Base-by-base conservation (phyloP, 257 asterid genomes). In the Gentiana macrophylla region DNA sequence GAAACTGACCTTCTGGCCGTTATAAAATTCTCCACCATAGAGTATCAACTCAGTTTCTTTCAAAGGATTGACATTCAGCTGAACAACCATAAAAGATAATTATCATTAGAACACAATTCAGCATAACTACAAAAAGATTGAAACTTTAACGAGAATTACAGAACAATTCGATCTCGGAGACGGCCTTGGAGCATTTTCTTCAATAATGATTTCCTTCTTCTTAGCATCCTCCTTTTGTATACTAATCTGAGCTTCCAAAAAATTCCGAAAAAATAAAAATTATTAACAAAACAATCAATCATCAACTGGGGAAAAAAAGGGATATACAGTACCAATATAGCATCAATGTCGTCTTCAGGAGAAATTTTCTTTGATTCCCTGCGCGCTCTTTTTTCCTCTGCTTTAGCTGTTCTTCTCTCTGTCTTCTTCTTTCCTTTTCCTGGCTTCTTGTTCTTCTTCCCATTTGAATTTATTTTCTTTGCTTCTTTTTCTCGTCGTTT, bases 131-230 rank as follows among this genome's bases (percentile, higher is more conserved):
- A 68, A 53, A 69, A 41, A 45, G 8, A 24, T 34, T 8, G 24
- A 24, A 49, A 0, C 32, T 5, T 41, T 32, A 37, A 34, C 49
- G 51, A 41, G 50, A n/a, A 37, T 47, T 87, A 91, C 98, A 82
- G 98, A 85, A 65, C 98, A 92, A 70, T 92, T 92, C n/a, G 95
- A 88, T 73, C 98, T 82, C 7, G 95, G 94, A 69, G 97, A 88
- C 24, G 98, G 98, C 12, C 89, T 89, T 52, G 91, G 84, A 34
- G 79, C 98, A 66, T 88, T 88, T 35, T 92, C 96, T 60, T 92
- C 98, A 49, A 92, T 61, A 52, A 76, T 92, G 24, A 91, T 86
- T 79, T 91, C 97, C 81, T 88, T 88, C 90, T 88, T 92, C 72
- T 92, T 88, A 4, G 97, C 94, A 66, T 92, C 98, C 84, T 92